Conservation (phyloP, 176 grass and related monocot genomes). For the Triticum dicoccoides region DNA sequence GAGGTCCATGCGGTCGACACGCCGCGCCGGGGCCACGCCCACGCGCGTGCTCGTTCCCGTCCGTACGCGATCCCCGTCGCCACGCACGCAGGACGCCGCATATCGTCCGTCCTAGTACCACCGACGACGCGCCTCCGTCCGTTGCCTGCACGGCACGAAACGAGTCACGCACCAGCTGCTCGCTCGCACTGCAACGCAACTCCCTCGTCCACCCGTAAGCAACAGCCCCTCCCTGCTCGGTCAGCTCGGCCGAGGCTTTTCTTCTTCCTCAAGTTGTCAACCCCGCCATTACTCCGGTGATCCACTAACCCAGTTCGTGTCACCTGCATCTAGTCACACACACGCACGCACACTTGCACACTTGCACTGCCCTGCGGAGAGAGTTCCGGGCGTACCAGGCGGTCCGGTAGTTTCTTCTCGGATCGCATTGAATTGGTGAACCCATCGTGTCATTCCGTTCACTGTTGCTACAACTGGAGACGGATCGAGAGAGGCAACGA, state of each 20-base stretch:
- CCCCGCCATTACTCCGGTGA: neutral
- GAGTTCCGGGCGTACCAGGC: neutral
- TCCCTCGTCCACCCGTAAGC: neutral
- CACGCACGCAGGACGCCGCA: neutral
- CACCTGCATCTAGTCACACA: neutral
- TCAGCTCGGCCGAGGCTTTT: neutral
- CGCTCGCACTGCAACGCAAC: neutral
- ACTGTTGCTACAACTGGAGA: neutral
- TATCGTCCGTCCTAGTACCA: neutral
- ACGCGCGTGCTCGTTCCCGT: neutral
- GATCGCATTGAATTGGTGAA: neutral
- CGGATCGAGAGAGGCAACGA: neutral
- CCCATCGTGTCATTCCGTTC: neutral
- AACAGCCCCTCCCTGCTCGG: neutral
- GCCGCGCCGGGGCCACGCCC: neutral
- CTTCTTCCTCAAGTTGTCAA: neutral
- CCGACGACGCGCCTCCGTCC: neutral
- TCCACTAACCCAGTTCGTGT: neutral
- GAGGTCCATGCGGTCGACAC: neutral
- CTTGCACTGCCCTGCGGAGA: neutral
- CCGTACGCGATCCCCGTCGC: neutral
- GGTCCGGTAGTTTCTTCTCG: neutral
- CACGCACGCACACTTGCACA: neutral
- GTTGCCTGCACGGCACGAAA: slow-evolving; percentile 6
- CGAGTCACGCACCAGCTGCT: neutral